Evolutionary conservation across 345 rosid genomes (phyloP).

Genomic region (Syzygium jambos): DNA sequence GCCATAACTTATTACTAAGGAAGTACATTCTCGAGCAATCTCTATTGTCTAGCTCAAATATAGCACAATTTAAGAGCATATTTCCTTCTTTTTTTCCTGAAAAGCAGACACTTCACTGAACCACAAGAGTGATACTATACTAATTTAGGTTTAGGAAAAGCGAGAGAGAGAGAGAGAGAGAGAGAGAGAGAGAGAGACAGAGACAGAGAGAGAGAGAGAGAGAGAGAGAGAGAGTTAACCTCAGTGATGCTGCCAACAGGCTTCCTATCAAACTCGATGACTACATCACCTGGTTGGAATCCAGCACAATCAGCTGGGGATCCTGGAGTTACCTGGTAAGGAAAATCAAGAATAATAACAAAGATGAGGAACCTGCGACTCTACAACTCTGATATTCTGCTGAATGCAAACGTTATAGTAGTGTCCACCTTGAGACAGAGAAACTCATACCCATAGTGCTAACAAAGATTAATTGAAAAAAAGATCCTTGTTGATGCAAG

Average conservation of each 20-base stretch:
- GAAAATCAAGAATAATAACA: neutral
- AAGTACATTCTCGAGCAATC: neutral
- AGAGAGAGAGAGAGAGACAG: neutral
- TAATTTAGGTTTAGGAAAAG: neutral
- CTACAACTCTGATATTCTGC: neutral
- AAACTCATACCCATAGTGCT: neutral
- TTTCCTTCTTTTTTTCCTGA: neutral
- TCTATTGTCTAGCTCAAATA: neutral
- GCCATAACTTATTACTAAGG: neutral
- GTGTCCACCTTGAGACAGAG: neutral
- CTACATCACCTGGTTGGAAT: slow-evolving; percentile 77
- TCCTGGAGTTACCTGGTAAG: slow-evolving; percentile 69
- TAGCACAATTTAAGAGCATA: neutral
- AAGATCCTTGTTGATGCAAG: neutral
- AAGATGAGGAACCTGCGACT: neutral
- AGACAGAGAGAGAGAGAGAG: neutral
- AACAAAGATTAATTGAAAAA: neutral
- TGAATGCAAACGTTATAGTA: neutral
- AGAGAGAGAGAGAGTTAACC: slow-evolving; percentile 20
- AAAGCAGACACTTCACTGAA: neutral
- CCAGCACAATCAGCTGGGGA: slow-evolving; percentile 89
- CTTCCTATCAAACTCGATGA: slow-evolving; percentile 61
- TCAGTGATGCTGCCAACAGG: slow-evolving; percentile 69
- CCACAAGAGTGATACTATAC: no score
- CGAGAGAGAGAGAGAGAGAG: neutral